These are phyloP conservation scores for Globisporangium acanthophoron DNA, from an alignment of 352 stramenopile genomes.

Conservation along the genomic window DNA sequence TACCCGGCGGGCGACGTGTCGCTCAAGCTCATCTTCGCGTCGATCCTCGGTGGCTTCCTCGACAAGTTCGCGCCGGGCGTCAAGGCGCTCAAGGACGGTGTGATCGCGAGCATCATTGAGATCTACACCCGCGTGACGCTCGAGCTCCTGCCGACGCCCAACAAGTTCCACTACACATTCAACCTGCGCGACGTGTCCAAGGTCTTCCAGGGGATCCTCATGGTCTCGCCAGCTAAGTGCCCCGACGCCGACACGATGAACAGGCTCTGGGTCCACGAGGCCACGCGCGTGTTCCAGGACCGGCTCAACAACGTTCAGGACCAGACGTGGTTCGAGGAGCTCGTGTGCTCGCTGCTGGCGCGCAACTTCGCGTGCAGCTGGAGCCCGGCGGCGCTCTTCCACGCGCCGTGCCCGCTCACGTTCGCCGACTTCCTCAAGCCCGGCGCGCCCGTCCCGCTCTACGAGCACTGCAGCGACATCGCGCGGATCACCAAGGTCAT, in stretches of 20 bases:
- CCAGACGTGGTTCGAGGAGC: constrained; percentile 89
- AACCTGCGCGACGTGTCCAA: constrained; percentile 95
- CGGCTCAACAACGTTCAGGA: constrained; percentile 86
- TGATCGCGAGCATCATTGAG: constrained; percentile 90
- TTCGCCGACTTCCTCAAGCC: constrained; percentile 93
- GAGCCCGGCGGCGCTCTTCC: constrained; percentile 83
- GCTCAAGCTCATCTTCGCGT: constrained; percentile 90
- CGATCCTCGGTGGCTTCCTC: constrained; percentile 88
- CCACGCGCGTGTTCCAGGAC: constrained; percentile 91
- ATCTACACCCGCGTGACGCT: constrained; percentile 92
- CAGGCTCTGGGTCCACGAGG: constrained; percentile 91
- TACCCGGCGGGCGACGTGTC: constrained; percentile 84
- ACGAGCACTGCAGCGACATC: constrained; percentile 84
- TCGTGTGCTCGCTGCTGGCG: constrained; percentile 77
- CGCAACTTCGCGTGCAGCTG: constrained; percentile 77
- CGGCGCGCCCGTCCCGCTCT: constrained; percentile 63
- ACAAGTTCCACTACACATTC: constrained; percentile 94
- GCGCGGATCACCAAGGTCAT: constrained; percentile 82
- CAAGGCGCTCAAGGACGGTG: constrained; percentile 64
- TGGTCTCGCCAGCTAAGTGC: constrained; percentile 87
- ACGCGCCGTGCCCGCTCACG: constrained; percentile 77
- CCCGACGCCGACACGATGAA: constrained; percentile 79
- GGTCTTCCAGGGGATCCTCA: constrained; percentile 94
- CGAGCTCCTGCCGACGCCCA: constrained; percentile 90
- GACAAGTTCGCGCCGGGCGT: constrained; percentile 84